Conservation (phyloP, 2,329 filamentous ascomycete genomes). For the Pyricularia sp. region DNA sequence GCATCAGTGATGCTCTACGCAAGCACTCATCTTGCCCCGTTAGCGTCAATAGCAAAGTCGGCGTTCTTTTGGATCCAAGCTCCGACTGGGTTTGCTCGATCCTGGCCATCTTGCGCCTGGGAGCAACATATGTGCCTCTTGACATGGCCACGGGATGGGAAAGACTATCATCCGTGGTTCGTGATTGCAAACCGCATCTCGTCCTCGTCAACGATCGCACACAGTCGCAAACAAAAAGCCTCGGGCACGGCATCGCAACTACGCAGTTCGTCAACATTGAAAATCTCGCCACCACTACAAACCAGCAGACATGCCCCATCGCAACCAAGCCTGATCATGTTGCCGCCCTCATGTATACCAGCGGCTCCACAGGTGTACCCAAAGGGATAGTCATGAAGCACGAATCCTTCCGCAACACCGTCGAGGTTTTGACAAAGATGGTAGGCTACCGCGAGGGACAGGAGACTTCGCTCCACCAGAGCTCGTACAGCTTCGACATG, state of each 20-base stretch:
- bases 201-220: neutral
- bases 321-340: neutral
- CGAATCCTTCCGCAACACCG: constrained; percentile 17
- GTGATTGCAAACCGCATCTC: neutral
- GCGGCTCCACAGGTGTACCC: constrained; percentile 23
- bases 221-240: neutral
- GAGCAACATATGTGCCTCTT: neutral
- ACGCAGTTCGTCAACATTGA: constrained; percentile 25
- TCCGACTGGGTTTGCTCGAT: neutral
- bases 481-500: constrained; percentile 18
- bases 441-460: neutral
- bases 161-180: neutral
- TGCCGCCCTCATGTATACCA: constrained; percentile 22
- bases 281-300: constrained; percentile 24
- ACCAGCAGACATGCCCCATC: constrained; percentile 12
- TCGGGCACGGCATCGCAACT: constrained; percentile 16
- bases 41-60: neutral
- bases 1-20: neutral
- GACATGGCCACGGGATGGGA: neutral
- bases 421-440: constrained; percentile 15
- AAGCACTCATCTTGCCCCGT: neutral
- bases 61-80: neutral
- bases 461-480: constrained; percentile 21
- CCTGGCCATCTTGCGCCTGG: neutral
- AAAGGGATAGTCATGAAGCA: constrained; percentile 28